Evolutionary conservation across 306 rosid genomes (phyloP).

Genomic region (Rosa multiflora): DNA sequence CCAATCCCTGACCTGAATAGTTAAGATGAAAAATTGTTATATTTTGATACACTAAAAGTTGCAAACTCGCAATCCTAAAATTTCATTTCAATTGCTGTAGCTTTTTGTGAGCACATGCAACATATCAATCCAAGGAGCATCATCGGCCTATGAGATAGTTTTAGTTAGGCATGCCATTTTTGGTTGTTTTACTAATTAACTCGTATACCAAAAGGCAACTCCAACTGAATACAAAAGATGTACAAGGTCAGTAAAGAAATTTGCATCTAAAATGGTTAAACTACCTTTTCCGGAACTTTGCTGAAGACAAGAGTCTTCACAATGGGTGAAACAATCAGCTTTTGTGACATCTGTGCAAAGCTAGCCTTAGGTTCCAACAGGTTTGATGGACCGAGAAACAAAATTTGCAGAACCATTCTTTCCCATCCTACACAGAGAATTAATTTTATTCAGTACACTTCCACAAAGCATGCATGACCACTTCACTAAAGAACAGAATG

Average conservation of each 20-base stretch:
- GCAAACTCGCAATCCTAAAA: background rate
- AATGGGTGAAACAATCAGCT: conserved; percentile 95
- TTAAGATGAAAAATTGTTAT: background rate
- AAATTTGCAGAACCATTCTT: conserved; percentile 96
- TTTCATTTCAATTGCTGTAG: background rate
- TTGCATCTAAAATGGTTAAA: background rate
- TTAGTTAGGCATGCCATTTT: background rate
- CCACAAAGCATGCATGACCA: background rate
- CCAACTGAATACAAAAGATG: background rate
- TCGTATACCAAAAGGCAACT: background rate
- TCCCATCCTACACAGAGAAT: conserved; percentile 75
- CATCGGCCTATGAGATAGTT: background rate
- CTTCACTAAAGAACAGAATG: background rate
- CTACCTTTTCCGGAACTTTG: conserved; percentile 95
- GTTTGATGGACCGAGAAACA: conserved; percentile 96
- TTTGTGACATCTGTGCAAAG: conserved; percentile 90
- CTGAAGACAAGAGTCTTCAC: conserved; percentile 89
- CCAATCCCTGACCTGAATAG: conserved; percentile 87
- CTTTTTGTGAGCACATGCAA: background rate
- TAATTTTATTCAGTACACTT: conserved; percentile 12
- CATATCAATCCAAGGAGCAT: background rate
- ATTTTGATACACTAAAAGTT: background rate
- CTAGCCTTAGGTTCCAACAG: conserved; percentile 86
- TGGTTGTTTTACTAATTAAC: background rate
- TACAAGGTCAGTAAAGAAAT: background rate